Percentiles rank a stretch among this genome's conserved stretches.
phyloP scores from a whole-genome alignment of 345 rosid genomes.

The Orychophragmus violaceus region DNA sequence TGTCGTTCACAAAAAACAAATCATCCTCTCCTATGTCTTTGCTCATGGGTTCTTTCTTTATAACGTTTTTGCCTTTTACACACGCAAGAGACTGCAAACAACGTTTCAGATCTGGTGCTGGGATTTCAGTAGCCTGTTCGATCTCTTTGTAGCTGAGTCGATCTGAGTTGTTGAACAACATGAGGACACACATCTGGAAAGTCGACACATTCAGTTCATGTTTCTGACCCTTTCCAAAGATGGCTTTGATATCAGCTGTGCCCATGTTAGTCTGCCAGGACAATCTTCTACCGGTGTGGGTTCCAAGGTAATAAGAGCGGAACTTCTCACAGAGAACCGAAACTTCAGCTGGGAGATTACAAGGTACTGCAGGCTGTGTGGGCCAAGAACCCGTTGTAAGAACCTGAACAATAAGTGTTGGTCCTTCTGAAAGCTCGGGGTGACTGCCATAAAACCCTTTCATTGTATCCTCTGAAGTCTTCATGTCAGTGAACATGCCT shows the following conservation, averaged over 20 bases:
- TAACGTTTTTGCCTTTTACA: slow-evolving; percentile 86
- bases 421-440: slow-evolving; percentile 80
- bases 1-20: slow-evolving; percentile 74
- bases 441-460: slow-evolving; percentile 66
- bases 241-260: slow-evolving; percentile 85
- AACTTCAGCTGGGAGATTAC: slow-evolving; percentile 91
- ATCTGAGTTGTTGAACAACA: slow-evolving; percentile 80
- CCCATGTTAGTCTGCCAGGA: slow-evolving; percentile 99
- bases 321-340: slow-evolving; percentile 88
- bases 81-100: slow-evolving; percentile 93
- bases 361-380: slow-evolving; percentile 71
- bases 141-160: slow-evolving; percentile 85
- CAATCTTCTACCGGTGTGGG: slow-evolving; percentile 89
- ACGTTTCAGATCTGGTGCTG: slow-evolving; percentile 77
- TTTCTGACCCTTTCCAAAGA: slow-evolving; percentile 93
- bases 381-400: slow-evolving; percentile 99
- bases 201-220: slow-evolving; percentile 97
- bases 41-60: slow-evolving; percentile 97
- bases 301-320: slow-evolving; percentile 87
- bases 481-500: slow-evolving; percentile 99
- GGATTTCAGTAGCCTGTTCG: slow-evolving; percentile 90
- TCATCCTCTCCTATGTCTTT: slow-evolving; percentile 92
- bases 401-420: slow-evolving; percentile 86
- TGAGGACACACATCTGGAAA: slow-evolving; percentile 95
- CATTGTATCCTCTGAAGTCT: slow-evolving; percentile 95